Base-by-base conservation (phyloP, 106 monocot species). In the Posidonia australis region DNA sequence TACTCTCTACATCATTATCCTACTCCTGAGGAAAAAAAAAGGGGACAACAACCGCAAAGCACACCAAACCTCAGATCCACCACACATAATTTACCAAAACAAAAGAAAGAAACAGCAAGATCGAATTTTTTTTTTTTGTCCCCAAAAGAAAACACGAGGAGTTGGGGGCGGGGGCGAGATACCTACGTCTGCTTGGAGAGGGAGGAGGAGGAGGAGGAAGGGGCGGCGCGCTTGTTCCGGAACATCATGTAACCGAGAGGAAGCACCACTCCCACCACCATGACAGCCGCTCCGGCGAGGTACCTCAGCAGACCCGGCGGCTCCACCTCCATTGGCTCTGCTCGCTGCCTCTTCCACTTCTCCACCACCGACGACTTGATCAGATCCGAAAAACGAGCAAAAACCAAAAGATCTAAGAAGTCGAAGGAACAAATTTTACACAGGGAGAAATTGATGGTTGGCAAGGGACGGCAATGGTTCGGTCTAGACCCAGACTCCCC, bases 101-200 rank as follows among this genome's bases (percentile, higher is more conserved):
- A n/a, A n/a, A n/a, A n/a, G n/a, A 36, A 36, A 4, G 7, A 36
- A 36, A 7, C 36, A 36, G 36, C 2, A 36, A 4, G 7, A 36
- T 7, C 36, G 7, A 4, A n/a, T n/a, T n/a, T 36, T 4, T 36
- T 36, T 36, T 22, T 9, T 22, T 24, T 54, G 0, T 54, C 10
- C 21, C 24, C 9, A 54, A 18, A 5, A 2, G 11, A 22, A 54
- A 24, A n/a, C n/a, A 24, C 53, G 41, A 43, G 22, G 61, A 62
- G 30, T 16, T 3, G 9, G 9, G 13, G 9, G 24, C 28, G 31
- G 61, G 43, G 7, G 6, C n/a, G 20, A 46, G 44, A 64, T 83
- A 90, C 90, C 96, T 96, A 96, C 90, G 84, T 96, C 82, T 96
- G 96, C 78, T 96, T 96, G 74, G 89, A 72, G 65, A 79, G 17